Conservation (phyloP, 2,329 filamentous ascomycete genomes). For the Helotiales sp. region DNA sequence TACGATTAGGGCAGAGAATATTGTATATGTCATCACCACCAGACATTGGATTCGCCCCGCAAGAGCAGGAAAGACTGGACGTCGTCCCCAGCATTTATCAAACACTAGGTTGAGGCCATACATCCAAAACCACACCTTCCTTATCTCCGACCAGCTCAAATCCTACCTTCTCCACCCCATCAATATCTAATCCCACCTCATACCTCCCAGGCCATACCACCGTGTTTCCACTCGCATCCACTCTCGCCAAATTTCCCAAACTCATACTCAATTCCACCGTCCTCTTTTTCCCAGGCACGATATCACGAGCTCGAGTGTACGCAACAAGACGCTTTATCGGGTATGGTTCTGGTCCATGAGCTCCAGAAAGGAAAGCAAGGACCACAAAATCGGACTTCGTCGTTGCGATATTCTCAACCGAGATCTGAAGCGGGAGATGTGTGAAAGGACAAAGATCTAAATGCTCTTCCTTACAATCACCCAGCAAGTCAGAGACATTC, state of each 20-base stretch:
- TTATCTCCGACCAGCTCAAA: not conserved
- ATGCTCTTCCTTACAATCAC: not conserved
- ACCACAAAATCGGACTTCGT: slow-evolving; percentile 54
- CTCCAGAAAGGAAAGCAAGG: slow-evolving; percentile 49
- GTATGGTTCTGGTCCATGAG: slow-evolving; percentile 48
- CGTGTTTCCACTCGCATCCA: not conserved
- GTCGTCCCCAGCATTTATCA: no score
- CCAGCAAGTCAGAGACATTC: not conserved
- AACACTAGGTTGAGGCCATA: not conserved
- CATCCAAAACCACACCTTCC: not conserved
- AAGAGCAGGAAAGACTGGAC: no score
- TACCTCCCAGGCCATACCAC: not conserved
- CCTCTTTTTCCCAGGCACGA: slow-evolving; percentile 27
- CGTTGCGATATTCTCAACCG: slow-evolving; percentile 48
- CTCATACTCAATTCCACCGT: slow-evolving; percentile 42
- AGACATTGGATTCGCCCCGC: no score
- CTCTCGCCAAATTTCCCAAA: slow-evolving; percentile 37
- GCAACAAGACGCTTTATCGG: slow-evolving; percentile 53
- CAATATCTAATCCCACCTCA: not conserved
- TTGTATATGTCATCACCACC: no score
- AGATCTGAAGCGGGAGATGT: slow-evolving; percentile 1
- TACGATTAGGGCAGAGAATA: no score
- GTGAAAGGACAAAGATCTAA: not conserved
- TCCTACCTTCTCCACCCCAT: not conserved
- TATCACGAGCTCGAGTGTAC: slow-evolving; percentile 41